Conservation (phyloP, 2,329 filamentous ascomycete genomes). For the Claviceps quebecensis region DNA sequence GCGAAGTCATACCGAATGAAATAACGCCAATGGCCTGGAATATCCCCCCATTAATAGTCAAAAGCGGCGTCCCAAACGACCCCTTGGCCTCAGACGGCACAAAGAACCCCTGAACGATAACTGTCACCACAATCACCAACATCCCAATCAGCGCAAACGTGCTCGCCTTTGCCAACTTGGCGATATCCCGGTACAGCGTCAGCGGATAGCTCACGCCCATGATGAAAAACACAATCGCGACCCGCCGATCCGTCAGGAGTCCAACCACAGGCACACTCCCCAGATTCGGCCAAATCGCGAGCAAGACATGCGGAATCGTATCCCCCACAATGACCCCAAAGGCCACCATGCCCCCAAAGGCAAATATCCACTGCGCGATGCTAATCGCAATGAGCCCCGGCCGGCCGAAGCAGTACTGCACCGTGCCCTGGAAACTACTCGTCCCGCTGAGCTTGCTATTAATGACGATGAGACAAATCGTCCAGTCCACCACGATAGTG, state of each 20-base stretch:
- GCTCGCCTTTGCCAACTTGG: conserved; percentile 95
- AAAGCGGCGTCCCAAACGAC: conserved; percentile 50
- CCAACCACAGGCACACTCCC: conserved; percentile 61
- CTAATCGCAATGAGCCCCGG: conserved; percentile 77
- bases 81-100: conserved; percentile 62
- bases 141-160: conserved; percentile 88
- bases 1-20: conserved; percentile 60
- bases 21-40: conserved; percentile 97
- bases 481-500: conserved; percentile 89
- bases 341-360: conserved; percentile 96
- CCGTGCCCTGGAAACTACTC: conserved; percentile 87
- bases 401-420: conserved; percentile 87
- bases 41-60: conserved; percentile 75
- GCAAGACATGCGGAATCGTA: conserved; percentile 81
- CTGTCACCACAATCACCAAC: conserved; percentile 75
- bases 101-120: conserved; percentile 68
- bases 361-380: conserved; percentile 93
- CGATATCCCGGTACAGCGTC: conserved; percentile 89
- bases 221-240: conserved; percentile 78
- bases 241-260: conserved; percentile 66
- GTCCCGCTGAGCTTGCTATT: conserved; percentile 94
- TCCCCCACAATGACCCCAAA: conserved; percentile 97
- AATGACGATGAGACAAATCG: conserved; percentile 88
- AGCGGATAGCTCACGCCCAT: conserved; percentile 79
- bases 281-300: conserved; percentile 67